phyloP scores from a whole-genome alignment of 2,329 filamentous ascomycete species.

The Epichloe festucae region DNA sequence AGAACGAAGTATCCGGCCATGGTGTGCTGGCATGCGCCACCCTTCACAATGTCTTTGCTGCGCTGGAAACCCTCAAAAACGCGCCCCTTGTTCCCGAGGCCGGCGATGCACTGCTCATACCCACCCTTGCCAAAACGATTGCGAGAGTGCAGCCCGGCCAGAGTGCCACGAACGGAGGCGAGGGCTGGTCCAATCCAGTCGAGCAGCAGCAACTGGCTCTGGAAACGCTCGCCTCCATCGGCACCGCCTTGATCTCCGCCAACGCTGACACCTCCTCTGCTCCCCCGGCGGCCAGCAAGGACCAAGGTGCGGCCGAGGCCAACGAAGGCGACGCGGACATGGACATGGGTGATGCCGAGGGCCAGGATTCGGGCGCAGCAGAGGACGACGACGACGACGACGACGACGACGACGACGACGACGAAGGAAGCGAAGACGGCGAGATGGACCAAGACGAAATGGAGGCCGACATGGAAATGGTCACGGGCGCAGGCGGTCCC shows the following conservation, averaged over 20 bases:
- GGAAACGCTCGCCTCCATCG: slow-evolving; percentile 52
- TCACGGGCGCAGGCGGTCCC: slow-evolving; percentile 38
- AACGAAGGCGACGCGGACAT: slow-evolving; percentile 28
- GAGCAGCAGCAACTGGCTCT: slow-evolving; percentile 42
- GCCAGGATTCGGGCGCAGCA: slow-evolving; percentile 23
- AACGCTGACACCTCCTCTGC: slow-evolving; percentile 26
- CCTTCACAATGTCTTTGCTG: slow-evolving; percentile 48
- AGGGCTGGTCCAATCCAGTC: slow-evolving; percentile 25
- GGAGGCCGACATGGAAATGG: slow-evolving; percentile 52
- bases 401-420: slow-evolving; percentile 22
- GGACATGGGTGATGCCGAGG: slow-evolving; percentile 22
- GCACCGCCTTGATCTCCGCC: slow-evolving; percentile 39
- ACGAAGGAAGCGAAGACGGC: slow-evolving; percentile 31
- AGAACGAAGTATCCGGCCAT: slow-evolving; percentile 31
- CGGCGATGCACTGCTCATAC: slow-evolving; percentile 23
- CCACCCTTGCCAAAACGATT: slow-evolving; percentile 23
- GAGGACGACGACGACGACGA: slow-evolving; percentile 17
- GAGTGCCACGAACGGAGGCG: slow-evolving; percentile 17
- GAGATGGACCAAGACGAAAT: slow-evolving; percentile 46
- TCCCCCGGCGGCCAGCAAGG: slow-evolving; percentile 1
- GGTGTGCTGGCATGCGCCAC: slow-evolving; percentile 46
- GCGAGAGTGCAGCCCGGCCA: slow-evolving; percentile 15
- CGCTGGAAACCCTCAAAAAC: slow-evolving; percentile 17
- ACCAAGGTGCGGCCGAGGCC: slow-evolving; percentile 24
- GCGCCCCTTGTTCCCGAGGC: slow-evolving; percentile 13